Evolutionary conservation across 768 basidiomycete genomes (phyloP).

Genomic region (Termitomyces sp.): DNA sequence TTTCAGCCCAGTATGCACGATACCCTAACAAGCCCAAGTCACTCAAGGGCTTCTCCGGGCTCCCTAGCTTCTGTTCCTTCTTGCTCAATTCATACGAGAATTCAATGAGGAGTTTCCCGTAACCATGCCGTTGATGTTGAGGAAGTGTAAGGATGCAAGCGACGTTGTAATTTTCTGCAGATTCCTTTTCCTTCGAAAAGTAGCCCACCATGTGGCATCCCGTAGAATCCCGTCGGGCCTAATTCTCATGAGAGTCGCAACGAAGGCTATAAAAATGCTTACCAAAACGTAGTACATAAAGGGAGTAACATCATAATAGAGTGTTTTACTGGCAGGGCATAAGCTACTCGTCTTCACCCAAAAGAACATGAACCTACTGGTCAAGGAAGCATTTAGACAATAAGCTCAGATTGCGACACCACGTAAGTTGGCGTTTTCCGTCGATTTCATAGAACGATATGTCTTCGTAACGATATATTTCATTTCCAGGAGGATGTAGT

Average conservation of each 20-base stretch:
- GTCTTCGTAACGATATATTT: conserved; percentile 97
- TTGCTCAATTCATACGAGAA: conserved; percentile 98
- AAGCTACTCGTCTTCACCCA: conserved; percentile 15
- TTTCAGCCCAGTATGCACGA: conserved; percentile 96
- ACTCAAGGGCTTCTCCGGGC: conserved; percentile 95
- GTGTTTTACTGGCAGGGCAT: conserved; percentile 67
- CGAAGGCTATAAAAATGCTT: conserved; percentile 13
- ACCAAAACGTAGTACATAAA: conserved; percentile 99
- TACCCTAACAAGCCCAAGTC: conserved; percentile 92
- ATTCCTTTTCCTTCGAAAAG: conserved; percentile 99
- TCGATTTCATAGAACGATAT: conserved; percentile 99
- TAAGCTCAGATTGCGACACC: conserved; percentile 95
- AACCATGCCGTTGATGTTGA: conserved; percentile 95
- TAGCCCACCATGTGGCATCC: conserved; percentile 97
- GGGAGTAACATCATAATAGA: conserved; percentile 99
- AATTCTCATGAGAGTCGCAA: conserved; percentile 8
- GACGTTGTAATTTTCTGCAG: conserved; percentile 95
- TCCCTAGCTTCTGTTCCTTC: conserved; percentile 91
- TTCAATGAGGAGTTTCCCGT: conserved; percentile 93
- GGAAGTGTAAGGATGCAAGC: conserved; percentile 99
- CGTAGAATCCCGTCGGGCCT: conserved; percentile 80
- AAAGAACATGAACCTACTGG: conserved; percentile 56
- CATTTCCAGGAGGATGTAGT: conserved; percentile 95
- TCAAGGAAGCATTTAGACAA: conserved; percentile 98
- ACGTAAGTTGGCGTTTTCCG: conserved; percentile 91